Percentiles rank a stretch among this genome's conserved stretches.
phyloP scores from a whole-genome alignment of 2,329 filamentous ascomycete species.

The Apiospora aurea region DNA sequence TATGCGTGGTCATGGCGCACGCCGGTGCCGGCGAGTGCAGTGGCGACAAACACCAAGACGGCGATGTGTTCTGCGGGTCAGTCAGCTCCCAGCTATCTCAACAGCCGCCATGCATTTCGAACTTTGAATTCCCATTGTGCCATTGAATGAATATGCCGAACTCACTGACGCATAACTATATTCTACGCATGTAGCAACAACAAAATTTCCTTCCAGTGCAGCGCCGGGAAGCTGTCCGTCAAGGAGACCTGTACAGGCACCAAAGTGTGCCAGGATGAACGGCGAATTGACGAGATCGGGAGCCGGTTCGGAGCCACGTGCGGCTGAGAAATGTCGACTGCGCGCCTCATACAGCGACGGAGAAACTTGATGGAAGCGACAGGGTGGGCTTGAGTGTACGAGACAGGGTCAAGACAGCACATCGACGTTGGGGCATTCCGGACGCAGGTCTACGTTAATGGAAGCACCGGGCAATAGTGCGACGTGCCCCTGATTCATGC shows the following conservation, averaged over 20 bases:
- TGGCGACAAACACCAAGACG: not conserved
- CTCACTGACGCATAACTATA: not conserved
- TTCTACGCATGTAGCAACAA: not conserved
- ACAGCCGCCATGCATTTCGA: not conserved
- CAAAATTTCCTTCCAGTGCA: not conserved
- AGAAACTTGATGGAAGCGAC: not conserved
- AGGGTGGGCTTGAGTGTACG: not conserved
- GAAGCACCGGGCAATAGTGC: not conserved
- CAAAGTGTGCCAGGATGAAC: not conserved
- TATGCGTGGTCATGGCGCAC: not conserved
- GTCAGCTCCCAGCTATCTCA: not conserved
- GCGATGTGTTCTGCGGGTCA: constrained; percentile 9
- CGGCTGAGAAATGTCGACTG: not conserved
- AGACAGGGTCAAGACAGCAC: not conserved
- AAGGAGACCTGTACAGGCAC: not conserved
- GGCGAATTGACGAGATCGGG: not conserved
- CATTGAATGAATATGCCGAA: not conserved
- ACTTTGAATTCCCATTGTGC: not conserved
- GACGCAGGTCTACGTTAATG: not conserved
- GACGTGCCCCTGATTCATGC: not conserved
- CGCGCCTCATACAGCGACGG: not conserved
- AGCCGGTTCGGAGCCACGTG: not conserved
- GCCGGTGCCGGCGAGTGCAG: constrained; percentile 8
- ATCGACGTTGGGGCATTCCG: not conserved
- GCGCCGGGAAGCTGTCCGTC: not conserved